Evolutionary conservation across 2,329 filamentous ascomycete species (phyloP).

Genomic region (Cadophora sp.): DNA sequence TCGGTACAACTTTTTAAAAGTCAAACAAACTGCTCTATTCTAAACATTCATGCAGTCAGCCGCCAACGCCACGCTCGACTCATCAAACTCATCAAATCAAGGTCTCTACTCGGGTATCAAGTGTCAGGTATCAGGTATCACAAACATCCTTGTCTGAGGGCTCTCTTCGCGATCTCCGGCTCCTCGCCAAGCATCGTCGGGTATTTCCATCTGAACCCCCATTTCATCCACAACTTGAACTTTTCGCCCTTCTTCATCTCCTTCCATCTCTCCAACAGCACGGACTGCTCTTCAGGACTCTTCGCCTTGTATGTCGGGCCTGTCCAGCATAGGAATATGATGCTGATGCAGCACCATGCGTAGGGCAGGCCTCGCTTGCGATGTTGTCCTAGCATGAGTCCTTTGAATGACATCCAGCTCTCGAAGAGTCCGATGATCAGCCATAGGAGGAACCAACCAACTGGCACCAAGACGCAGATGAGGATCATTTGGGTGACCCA

Average conservation of each 20-base stretch:
- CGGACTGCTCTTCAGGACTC: slow-evolving; percentile 34
- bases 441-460: slow-evolving; percentile 33
- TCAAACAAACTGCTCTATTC: neutral
- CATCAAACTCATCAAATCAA: slow-evolving; percentile 9
- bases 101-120: slow-evolving; percentile 12
- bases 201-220: slow-evolving; percentile 39
- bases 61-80: slow-evolving; percentile 6
- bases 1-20: neutral
- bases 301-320: slow-evolving; percentile 37
- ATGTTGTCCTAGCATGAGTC: slow-evolving; percentile 34
- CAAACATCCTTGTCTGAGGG: slow-evolving; percentile 30
- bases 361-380: slow-evolving; percentile 35
- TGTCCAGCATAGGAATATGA: slow-evolving; percentile 31
- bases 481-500: slow-evolving; percentile 20
- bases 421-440: slow-evolving; percentile 31
- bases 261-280: slow-evolving; percentile 31
- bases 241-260: slow-evolving; percentile 30
- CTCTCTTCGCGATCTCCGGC: slow-evolving; percentile 34
- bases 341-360: slow-evolving; percentile 35
- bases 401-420: slow-evolving; percentile 35
- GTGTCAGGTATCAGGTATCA: slow-evolving; percentile 10
- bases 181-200: slow-evolving; percentile 33
- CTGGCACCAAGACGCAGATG: slow-evolving; percentile 29
- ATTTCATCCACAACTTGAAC: slow-evolving; percentile 36
- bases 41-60: neutral